A percentile compares a stretch with the other conserved stretches of the same genome.
These are phyloP conservation scores for Lasiosphaeria miniovina DNA, from an alignment of 495 filamentous ascomycete genomes.

Conservation along the genomic window DNA sequence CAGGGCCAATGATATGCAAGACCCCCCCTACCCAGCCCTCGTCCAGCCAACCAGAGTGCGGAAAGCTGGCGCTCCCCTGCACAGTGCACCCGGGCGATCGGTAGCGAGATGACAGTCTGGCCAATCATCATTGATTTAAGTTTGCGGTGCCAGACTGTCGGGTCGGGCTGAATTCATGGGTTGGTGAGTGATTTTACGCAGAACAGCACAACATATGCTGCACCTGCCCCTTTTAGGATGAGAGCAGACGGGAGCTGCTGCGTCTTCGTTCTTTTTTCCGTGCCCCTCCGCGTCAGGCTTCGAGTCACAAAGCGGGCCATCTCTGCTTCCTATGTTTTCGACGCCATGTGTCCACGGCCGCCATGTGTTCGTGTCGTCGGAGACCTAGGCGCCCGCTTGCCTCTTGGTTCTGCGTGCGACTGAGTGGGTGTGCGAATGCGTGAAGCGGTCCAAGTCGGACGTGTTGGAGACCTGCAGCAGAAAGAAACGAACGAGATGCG, in stretches of 20 bases:
- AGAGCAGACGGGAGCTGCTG: background rate
- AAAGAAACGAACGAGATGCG: no score
- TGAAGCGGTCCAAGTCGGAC: no score
- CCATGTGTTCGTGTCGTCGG: no score
- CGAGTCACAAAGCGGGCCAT: no score
- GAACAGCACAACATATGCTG: background rate
- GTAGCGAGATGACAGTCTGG: constrained; percentile 15
- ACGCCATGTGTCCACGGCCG: no score
- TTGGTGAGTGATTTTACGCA: background rate
- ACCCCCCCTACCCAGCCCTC: constrained; percentile 1
- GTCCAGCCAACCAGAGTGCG: constrained; percentile 9
- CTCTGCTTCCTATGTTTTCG: no score
- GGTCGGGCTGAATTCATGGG: constrained; percentile 9
- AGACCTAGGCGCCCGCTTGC: no score
- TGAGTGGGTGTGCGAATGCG: no score
- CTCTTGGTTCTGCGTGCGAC: no score
- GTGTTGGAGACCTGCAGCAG: no score
- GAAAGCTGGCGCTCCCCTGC: background rate
- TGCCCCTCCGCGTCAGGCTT: no score
- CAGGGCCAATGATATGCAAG: constrained; percentile 1
- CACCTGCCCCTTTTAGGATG: background rate
- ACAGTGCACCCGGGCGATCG: constrained; percentile 19
- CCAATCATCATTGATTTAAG: constrained; percentile 8
- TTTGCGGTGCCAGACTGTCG: constrained; percentile 14
- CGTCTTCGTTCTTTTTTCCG: no score